Percentiles rank a stretch among this genome's conserved stretches.
Conservation (phyloP, 192 early-diverging fungal genomes). For the Phycomyces nitens region DNA sequence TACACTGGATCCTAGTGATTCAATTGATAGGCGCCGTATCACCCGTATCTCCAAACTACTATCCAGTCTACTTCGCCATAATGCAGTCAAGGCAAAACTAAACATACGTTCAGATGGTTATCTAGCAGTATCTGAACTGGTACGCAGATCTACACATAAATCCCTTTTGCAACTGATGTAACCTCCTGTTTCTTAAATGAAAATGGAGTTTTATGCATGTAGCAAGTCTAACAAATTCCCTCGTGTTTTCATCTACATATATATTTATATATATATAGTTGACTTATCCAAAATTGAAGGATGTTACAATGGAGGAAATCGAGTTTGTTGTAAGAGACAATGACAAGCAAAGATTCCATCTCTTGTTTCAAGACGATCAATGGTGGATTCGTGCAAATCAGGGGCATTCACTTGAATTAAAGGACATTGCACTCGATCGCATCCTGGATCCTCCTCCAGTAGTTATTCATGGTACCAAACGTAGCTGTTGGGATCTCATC, state of each 20-base stretch:
- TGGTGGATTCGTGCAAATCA: slow-evolving; percentile 84
- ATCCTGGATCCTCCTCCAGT: slow-evolving; percentile 35
- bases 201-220: not conserved
- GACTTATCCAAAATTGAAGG: slow-evolving; percentile 53
- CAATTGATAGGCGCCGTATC: slow-evolving; percentile 1
- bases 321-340: slow-evolving; percentile 66
- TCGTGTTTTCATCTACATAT: slow-evolving; percentile 1
- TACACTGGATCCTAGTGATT: too few relatives aligned
- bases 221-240: not conserved
- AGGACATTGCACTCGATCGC: slow-evolving; percentile 32
- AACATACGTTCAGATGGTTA: slow-evolving; percentile 73
- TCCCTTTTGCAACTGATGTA: not conserved
- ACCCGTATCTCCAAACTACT: slow-evolving; percentile 71
- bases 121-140: slow-evolving; percentile 63
- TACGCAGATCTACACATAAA: slow-evolving; percentile 27
- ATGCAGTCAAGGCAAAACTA: slow-evolving; percentile 73
- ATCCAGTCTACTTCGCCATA: slow-evolving; percentile 83
- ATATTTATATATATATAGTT: too few relatives aligned
- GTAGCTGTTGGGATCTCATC: slow-evolving; percentile 45
- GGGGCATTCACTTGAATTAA: slow-evolving; percentile 66
- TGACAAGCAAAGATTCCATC: slow-evolving; percentile 77
- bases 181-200: too few relatives aligned
- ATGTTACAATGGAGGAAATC: slow-evolving; percentile 59
- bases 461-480: slow-evolving; percentile 72
- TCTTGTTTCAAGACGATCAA: slow-evolving; percentile 40